Evolutionary conservation across 768 basidiomycete species (phyloP).

Genomic region (Lentinus tigrinus): DNA sequence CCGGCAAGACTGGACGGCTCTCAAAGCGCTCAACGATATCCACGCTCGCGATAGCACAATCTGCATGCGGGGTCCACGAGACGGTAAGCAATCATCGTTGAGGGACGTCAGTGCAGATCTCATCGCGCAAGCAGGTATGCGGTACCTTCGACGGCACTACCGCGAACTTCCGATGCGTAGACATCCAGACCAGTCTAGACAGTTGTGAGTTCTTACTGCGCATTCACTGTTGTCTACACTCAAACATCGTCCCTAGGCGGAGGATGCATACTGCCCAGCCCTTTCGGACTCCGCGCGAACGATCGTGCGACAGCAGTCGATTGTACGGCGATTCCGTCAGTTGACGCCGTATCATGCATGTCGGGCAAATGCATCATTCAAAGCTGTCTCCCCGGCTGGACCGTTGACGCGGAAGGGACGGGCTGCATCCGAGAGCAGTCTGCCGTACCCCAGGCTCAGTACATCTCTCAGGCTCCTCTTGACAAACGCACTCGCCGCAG

Average conservation of each 20-base stretch:
- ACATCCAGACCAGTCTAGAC: conserved; percentile 26
- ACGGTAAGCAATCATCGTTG: conserved; percentile 27
- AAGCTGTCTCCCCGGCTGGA: conserved; percentile 26
- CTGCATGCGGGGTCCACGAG: conserved; percentile 24
- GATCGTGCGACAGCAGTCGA: conserved; percentile 25
- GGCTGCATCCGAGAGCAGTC: conserved; percentile 12
- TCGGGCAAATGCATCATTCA: conserved; percentile 28
- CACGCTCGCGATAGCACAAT: neutral
- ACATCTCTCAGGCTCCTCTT: neutral
- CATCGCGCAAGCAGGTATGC: conserved; percentile 4
- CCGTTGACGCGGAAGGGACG: conserved; percentile 5
- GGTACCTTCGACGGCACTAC: conserved; percentile 9
- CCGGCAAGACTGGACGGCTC: neutral
- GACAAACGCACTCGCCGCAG: neutral
- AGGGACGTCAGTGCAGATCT: neutral
- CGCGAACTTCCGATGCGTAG: conserved; percentile 31
- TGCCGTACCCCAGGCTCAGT: neutral
- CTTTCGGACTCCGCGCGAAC: conserved; percentile 21
- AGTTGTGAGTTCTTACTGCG: conserved; percentile 29
- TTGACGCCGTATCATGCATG: conserved; percentile 30
- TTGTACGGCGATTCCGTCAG: conserved; percentile 32
- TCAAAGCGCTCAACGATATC: neutral
- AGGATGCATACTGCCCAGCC: conserved; percentile 29
- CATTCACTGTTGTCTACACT: neutral
- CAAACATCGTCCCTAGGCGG: conserved; percentile 29